Evolutionary conservation across 2,329 filamentous ascomycete genomes (phyloP), one percentile per base, ranked within the genome.

Genomic region (Anthostomella pinea): DNA sequence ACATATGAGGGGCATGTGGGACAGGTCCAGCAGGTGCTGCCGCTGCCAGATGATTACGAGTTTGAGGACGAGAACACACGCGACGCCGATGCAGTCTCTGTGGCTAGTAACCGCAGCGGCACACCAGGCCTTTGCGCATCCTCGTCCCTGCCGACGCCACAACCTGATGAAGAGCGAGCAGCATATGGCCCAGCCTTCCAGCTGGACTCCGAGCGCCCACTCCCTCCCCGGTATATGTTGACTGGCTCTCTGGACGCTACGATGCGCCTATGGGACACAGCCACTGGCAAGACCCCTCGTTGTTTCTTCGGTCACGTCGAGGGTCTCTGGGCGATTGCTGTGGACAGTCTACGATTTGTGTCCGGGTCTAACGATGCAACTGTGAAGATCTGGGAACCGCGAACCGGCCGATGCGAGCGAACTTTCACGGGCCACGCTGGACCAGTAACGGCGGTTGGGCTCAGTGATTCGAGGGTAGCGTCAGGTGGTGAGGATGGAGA

Each of bases 291-390:
- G 46, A 95, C 87, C 54, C 73, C 96, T 21, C 85, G 88, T 44
- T 95, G 88, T 20, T 95, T 96, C 70, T 98, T 97, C 59, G 93
- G 93, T 0, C 93, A 98, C 56, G 78, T 98, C 15, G 93, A 98
- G 62, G 93, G 93, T 20, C 85, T 98, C 14, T 98, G 93, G 93
- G 85, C 87, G 5, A 73, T 98, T 3, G 87, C 86, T 0, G 91
- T 87, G 3, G 91, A 97, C 63, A 90, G 85, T 1, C 69, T 97
- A 14, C 81, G 93, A 8, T 80, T 95, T 11, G 88, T 97, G 10
- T 88, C 85, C 13, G 91, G 90, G 1, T 86, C 87, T 8, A 89
- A 97, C 61, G 93, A 98, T 64, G 83, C 87, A 26, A 94, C 91
- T 80, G 86, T 95, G 53, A 97, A 97, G 68, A 81, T 77, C 20